Base-by-base conservation (phyloP, 129 eudicot genomes). In the Artemisia argyi region DNA sequence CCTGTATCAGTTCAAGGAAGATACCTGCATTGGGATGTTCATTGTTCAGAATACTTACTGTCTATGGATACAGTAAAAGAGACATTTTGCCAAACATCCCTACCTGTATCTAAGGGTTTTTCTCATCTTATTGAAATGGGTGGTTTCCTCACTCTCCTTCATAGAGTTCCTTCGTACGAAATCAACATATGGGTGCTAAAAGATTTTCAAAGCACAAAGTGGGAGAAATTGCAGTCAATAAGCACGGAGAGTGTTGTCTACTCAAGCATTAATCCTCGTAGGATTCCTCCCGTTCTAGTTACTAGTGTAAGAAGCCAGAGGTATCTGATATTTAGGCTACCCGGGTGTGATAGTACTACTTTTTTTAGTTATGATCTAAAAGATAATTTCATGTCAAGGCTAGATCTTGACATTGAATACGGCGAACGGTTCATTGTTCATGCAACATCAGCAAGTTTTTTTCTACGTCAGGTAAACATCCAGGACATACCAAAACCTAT, bases 61-160 rank as follows among this genome's bases (percentile, higher is more conserved):
- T 82, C 79, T 11, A 73, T 82, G 82, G 82, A 77, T 39, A 73
- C 74, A 4, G 79, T 61, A 1, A 75, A 82, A 68, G 85, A 82
- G 51, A 68, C 46, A 55, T 82, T 82, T 48, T 30, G 61, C 18
- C 73, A 68, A 67, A 73, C 78, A 7, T 18, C 44, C 17, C 68
- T 82, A 42, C 76, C 80, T 11, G 56, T 17, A 59, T 42, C 16
- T 12, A 44, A 65, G 13, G 18, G 8, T 24, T 22, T 56, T 20
- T 77, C 62, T 54, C 67, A 12, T 12, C 15, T 73, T 10, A 64
- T 73, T 17, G 85, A 82, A 57, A 77, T 78, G 57, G 65, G 79
- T 26, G 82, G 85, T 48, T 73, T 59, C 3, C 74, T 82, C 9
- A 7, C 76, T 22, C 60, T 73, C 7, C 53, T 72, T 66, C 47